phyloP scores from a whole-genome alignment of 2,329 filamentous ascomycete species.

The Ophiostoma perfectum region DNA sequence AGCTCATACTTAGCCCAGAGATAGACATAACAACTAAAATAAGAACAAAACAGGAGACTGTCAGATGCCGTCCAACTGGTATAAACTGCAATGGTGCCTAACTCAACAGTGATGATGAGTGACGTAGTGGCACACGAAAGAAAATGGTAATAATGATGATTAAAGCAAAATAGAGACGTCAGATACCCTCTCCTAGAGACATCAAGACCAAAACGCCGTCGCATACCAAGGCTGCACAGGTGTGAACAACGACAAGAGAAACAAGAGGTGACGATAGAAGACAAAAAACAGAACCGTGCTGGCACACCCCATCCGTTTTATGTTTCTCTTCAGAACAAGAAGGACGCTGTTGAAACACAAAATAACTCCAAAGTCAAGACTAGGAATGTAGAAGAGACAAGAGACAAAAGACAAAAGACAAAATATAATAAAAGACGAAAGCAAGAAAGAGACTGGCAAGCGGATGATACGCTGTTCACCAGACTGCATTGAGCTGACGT shows the following conservation, averaged over 20 bases:
- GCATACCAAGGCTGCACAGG: not conserved
- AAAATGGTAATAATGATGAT: too few species aligned
- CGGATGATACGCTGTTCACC: too few species aligned
- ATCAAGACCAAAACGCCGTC: constrained; percentile 12
- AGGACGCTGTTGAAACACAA: not conserved
- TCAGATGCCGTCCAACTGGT: not conserved
- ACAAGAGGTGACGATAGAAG: not conserved
- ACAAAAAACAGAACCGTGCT: not conserved
- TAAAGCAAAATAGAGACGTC: too few species aligned
- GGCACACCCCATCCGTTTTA: too few species aligned
- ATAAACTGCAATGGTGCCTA: too few species aligned
- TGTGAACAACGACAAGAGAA: not conserved
- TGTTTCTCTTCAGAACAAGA: too few species aligned
- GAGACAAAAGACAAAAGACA: not conserved
- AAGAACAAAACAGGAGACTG: too few species aligned
- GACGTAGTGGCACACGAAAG: too few species aligned
- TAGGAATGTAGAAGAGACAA: not conserved
- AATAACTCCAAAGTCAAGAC: not conserved
- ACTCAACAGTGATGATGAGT: too few species aligned
- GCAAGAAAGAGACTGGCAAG: too few species aligned
- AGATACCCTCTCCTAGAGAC: not conserved
- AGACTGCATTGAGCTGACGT: not conserved
- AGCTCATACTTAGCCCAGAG: too few species aligned
- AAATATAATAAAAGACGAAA: not conserved
- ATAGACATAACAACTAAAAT: not conserved